Percentiles rank a stretch among this genome's conserved stretches.
phyloP scores from a whole-genome alignment of 371 early-diverging fungal genomes.

The Mortierella sp. region DNA sequence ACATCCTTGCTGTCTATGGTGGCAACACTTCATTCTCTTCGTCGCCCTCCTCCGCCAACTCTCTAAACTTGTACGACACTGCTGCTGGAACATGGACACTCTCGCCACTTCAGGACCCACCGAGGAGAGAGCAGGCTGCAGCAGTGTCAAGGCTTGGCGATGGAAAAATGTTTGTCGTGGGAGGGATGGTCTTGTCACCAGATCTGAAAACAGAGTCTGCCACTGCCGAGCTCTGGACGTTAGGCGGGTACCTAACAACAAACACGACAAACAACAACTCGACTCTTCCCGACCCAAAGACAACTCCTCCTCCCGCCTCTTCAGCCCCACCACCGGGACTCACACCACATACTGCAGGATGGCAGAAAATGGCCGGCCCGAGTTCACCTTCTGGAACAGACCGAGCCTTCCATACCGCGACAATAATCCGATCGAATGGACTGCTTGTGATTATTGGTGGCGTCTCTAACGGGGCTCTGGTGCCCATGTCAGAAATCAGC shows the following conservation, averaged over 20 bases:
- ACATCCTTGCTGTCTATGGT: slow-evolving; percentile 40
- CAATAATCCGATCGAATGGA: slow-evolving; percentile 45
- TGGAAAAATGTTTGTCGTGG: slow-evolving; percentile 46
- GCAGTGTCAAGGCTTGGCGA: slow-evolving; percentile 41
- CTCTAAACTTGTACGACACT: slow-evolving; percentile 36
- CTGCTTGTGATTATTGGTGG: slow-evolving; percentile 49
- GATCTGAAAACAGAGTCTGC: slow-evolving; percentile 27
- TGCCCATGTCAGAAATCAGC: slow-evolving; percentile 42
- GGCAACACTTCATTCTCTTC: slow-evolving; percentile 50
- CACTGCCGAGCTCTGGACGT: slow-evolving; percentile 41
- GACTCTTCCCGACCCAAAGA: background rate
- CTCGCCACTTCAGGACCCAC: slow-evolving; percentile 44
- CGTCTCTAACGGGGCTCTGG: slow-evolving; percentile 33
- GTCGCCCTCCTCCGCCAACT: slow-evolving; percentile 20
- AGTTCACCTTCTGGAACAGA: slow-evolving; percentile 8
- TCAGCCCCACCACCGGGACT: slow-evolving; percentile 40
- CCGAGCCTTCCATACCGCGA: slow-evolving; percentile 41
- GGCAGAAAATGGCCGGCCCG: slow-evolving; percentile 33
- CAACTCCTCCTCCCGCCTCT: too few relatives aligned
- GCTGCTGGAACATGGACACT: slow-evolving; percentile 29
- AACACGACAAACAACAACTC: slow-evolving; percentile 17
- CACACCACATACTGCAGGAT: slow-evolving; percentile 32
- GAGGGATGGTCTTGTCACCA: slow-evolving; percentile 36
- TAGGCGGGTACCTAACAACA: slow-evolving; percentile 35
- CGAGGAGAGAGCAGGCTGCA: slow-evolving; percentile 38